A percentile compares a stretch with the other conserved stretches of the same genome.
Evolutionary conservation across 2,329 filamentous ascomycete genomes (phyloP).

Genomic region (Alternaria consortialis): DNA sequence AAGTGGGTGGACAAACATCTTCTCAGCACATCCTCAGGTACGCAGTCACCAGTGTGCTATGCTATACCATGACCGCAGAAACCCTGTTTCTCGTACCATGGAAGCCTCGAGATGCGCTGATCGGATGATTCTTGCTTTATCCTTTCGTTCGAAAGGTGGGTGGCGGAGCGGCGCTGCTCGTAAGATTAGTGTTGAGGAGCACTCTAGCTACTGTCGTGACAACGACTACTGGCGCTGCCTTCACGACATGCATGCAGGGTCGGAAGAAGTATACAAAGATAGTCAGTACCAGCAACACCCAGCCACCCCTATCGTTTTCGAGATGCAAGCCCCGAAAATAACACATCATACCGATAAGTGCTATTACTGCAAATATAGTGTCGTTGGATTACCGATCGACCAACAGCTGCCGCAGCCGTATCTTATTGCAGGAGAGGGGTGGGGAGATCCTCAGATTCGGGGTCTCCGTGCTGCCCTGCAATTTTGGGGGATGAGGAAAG

Average conservation of each 20-base stretch:
- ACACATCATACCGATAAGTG: conserved; percentile 8
- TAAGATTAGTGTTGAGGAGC: conserved; percentile 3
- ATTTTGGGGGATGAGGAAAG: neutral
- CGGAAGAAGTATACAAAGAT: conserved; percentile 9
- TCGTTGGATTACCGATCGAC: conserved; percentile 16
- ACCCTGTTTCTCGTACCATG: conserved; percentile 7
- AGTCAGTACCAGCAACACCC: neutral
- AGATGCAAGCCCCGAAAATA: conserved; percentile 8
- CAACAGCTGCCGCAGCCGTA: conserved; percentile 20
- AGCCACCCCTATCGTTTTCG: neutral
- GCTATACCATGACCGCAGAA: conserved; percentile 1
- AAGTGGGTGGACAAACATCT: conserved; percentile 1
- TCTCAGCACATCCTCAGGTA: neutral
- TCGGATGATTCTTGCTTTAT: conserved; percentile 9
- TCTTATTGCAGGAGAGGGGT: conserved; percentile 15
- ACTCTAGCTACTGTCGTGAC: conserved; percentile 3
- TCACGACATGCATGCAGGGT: conserved; percentile 7
- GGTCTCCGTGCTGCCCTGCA: conserved; percentile 23
- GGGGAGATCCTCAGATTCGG: conserved; percentile 14
- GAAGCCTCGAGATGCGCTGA: conserved; percentile 4
- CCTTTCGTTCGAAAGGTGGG: neutral
- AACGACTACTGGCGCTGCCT: conserved; percentile 4
- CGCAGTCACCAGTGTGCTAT: conserved; percentile 6
- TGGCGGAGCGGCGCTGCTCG: neutral
- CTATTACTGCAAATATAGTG: conserved; percentile 8